Conservation (phyloP, 1,139 yeast species). For the Zygosaccharomyces pseudobailii region DNA sequence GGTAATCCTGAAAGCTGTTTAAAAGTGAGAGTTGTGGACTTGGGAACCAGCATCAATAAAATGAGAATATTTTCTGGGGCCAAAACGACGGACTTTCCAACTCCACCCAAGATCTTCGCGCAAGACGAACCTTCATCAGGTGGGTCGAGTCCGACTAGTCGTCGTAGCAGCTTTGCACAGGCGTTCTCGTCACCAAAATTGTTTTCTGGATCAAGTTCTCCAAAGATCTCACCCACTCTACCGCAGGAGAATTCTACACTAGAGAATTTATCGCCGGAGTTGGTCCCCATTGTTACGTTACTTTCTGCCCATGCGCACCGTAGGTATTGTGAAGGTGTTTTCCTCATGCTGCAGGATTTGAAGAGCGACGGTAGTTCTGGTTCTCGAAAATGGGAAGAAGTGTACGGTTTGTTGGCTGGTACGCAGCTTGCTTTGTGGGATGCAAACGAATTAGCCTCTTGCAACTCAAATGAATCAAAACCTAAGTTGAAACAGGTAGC, state of each 20-base stretch:
- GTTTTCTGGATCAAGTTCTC: constrained; percentile 14
- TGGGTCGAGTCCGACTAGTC: constrained; percentile 9
- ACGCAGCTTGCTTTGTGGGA: constrained; percentile 92
- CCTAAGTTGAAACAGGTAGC: constrained; percentile 48
- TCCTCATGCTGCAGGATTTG: constrained; percentile 66
- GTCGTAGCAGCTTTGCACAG: constrained; percentile 10
- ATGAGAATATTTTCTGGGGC: constrained; percentile 23
- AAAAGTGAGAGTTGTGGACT: not conserved
- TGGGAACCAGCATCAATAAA: not conserved
- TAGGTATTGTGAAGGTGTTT: constrained; percentile 68
- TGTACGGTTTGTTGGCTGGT: constrained; percentile 85
- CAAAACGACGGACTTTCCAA: constrained; percentile 18
- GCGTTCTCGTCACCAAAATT: constrained; percentile 20
- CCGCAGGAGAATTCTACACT: constrained; percentile 16
- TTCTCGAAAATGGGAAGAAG: constrained; percentile 85
- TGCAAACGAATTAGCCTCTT: constrained; percentile 63
- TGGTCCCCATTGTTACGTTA: constrained; percentile 70
- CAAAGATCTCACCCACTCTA: constrained; percentile 8
- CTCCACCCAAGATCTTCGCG: constrained; percentile 20
- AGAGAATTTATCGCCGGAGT: constrained; percentile 50
- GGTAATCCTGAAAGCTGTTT: constrained; percentile 1
- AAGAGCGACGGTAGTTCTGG: constrained; percentile 80
- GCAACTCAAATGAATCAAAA: constrained; percentile 44
- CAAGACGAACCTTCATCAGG: constrained; percentile 11
- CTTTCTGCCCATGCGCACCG: constrained; percentile 70